Conservation (phyloP, 805 yeast genomes). For the Hanseniaspora singularis region DNA sequence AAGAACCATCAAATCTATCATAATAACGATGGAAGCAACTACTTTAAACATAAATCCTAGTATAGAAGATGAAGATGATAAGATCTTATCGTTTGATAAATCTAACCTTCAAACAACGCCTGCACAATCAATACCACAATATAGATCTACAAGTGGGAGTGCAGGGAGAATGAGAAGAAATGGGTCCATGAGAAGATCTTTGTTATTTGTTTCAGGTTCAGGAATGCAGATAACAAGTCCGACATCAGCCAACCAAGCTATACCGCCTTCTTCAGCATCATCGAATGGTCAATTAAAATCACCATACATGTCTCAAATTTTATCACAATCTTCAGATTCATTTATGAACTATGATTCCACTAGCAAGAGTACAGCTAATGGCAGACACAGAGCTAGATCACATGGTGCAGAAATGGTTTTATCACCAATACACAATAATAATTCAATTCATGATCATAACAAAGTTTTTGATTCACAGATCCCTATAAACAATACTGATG, state of each 20-base stretch:
- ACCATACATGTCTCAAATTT: not conserved
- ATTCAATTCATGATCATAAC: too few species aligned
- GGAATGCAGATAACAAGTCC: conserved; percentile 15
- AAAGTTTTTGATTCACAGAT: too few species aligned
- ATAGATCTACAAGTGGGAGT: conserved; percentile 1
- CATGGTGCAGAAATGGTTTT: not conserved
- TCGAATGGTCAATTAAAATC: not conserved
- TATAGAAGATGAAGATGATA: not conserved
- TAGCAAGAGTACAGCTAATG: not conserved
- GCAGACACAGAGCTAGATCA: conserved; percentile 11
- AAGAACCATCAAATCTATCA: too few species aligned
- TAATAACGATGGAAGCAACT: too few species aligned
- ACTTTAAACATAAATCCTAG: too few species aligned
- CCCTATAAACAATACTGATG: not conserved
- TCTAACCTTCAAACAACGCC: not conserved
- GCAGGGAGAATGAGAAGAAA: conserved; percentile 10
- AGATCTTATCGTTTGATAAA: not conserved
- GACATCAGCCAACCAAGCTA: too few species aligned
- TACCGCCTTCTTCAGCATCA: not conserved
- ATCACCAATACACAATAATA: not conserved
- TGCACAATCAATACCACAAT: conserved; percentile 1
- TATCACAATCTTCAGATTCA: conserved; percentile 6
- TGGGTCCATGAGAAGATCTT: conserved; percentile 15
- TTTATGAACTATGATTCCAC: not conserved
- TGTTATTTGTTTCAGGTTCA: conserved; percentile 14